Base-by-base conservation (phyloP, 208 protist species). In the Eutreptiella sp. region DNA sequence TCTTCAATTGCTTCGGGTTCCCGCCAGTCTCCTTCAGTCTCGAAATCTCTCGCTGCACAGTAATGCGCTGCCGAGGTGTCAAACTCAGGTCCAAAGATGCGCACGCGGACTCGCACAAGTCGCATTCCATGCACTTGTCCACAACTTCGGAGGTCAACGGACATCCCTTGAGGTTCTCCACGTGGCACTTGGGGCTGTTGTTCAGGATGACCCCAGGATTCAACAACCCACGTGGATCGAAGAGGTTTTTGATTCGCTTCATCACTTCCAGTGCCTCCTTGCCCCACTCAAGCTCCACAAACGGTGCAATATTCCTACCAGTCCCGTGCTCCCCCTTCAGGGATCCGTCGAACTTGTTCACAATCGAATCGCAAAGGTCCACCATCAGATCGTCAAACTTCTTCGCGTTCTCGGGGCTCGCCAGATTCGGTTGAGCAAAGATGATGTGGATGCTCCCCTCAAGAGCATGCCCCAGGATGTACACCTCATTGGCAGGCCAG, bases 251-350 rank as follows among this genome's bases (percentile, higher is more conserved):
- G n/a, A 75, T 41, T 31, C 67, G 41, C 59, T 53, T 47, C 72
- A 77, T 77, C 46, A 77, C 21, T 7, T 65, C 39, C 23, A 63
- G 63, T 7, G 65, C 72, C 36, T 73, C 64, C 2, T 27, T 61
- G 38, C 72, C 72, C 72, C 72, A 77, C 38, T 77, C 72, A 54
- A 77, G 59, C 59, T 77, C 72, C 7, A 77, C 72, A 28, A 72
- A 77, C 4, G 72, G 63, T 3, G 72, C 72, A 33, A 77, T 63
- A 36, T 77, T 77, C 31, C 72, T 34, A 4, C 72, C 72, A 7
- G 72, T 77, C 29, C 72, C 67, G 31, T 77, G 72, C 43, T 76
- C 67, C 1, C 46, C 70, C 50, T 76, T 76, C 23, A 76, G 63
- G n/a, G 66, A 73, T 46, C 72, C 72, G 0, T 67, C 53, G 55